Evolutionary conservation across 177 flowering plant genomes (phyloP), one percentile per base, ranked within the genome.

Genomic region (Vitis hybrid): DNA sequence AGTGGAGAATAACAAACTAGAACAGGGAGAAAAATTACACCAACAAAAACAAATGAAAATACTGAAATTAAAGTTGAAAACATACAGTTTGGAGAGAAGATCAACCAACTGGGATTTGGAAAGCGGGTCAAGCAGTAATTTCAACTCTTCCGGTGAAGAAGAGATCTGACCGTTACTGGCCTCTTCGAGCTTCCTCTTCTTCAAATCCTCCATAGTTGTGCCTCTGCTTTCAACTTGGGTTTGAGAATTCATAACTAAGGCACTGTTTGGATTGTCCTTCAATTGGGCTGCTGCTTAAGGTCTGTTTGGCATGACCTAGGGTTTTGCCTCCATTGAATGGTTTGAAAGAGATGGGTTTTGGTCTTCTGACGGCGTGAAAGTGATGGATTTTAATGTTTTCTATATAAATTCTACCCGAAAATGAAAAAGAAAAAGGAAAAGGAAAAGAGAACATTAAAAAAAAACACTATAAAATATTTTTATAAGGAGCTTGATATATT

Each of bases 111-210:
- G 91, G 66, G 86, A 76, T 69, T 87, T 89, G 15, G 83, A 74
- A 14, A 89, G 84, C n/a, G 93, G 93, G 17, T 87, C 93, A 20
- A 87, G 86, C 24, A 89, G 80, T 20, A 68, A 46, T 4, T 86
- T 85, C 54, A 89, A 67, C 8, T 84, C 71, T 65, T 88, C 85
- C 49, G 58, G 72, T 2, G 81, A 66, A 0, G 80, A 61, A 7
- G 71, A n/a, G 12, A 11, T 32, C 4, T 67, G 72, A 48, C 76
- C 80, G 68, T 74, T 65, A 3, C 59, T 67, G n/a, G 64, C 63
- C 49, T 81, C 89, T 1, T 81, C 86, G 15, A 84, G 78, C 84
- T 85, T 89, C 74, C 93, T 82, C 88, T 86, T 87, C 87, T 89
- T 87, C 60, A 75, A 2, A 11, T 87, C 90, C 69, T 86, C 93